phyloP scores from a whole-genome alignment of 2,329 filamentous ascomycete genomes.

The Alternaria tenuissima region DNA sequence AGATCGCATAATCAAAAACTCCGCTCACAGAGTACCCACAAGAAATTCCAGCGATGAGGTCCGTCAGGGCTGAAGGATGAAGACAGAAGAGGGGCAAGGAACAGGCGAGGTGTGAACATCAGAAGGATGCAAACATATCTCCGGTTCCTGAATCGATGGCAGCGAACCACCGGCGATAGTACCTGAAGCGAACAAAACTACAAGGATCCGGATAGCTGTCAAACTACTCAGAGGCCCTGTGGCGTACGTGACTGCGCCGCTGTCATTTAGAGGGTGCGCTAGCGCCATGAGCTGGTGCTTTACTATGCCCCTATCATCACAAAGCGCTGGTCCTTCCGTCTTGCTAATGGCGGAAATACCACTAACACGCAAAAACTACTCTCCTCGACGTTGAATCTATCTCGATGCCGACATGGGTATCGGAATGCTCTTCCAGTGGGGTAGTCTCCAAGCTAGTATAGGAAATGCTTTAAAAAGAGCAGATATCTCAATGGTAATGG shows the following conservation, averaged over 20 bases:
- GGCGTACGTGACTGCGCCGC: neutral
- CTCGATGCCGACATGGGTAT: neutral
- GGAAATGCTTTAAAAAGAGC: neutral
- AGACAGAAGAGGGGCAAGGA: neutral
- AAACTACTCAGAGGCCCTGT: neutral
- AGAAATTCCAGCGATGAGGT: neutral
- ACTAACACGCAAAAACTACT: neutral
- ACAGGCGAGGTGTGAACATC: neutral
- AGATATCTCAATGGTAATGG: neutral
- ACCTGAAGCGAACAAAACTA: neutral
- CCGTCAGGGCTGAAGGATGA: neutral
- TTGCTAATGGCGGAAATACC: constrained; percentile 7
- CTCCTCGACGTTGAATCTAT: neutral
- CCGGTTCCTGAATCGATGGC: neutral
- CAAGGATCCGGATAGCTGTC: neutral
- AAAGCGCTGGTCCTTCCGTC: neutral
- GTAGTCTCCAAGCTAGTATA: neutral
- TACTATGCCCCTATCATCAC: constrained; percentile 1
- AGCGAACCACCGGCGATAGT: neutral
- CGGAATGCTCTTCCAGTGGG: neutral
- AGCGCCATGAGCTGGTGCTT: constrained; percentile 1
- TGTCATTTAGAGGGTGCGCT: constrained; percentile 2
- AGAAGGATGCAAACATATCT: neutral
- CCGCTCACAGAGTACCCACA: neutral
- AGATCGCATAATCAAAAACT: neutral